Percentiles rank a stretch among this genome's conserved stretches.
Evolutionary conservation across 805 yeast genomes (phyloP).

Genomic region (Metschnikowia vanudenii): DNA sequence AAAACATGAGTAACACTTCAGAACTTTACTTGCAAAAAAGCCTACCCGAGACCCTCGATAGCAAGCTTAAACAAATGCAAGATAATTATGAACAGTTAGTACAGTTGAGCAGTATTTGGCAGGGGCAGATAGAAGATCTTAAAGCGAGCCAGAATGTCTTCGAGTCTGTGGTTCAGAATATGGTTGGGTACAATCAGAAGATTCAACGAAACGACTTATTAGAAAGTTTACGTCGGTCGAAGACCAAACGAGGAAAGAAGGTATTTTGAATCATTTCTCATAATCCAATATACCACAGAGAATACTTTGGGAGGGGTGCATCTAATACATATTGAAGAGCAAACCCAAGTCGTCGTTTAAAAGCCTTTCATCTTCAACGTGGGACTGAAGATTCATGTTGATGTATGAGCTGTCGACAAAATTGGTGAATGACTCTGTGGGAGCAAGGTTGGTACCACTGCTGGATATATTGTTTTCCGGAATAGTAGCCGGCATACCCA

Average conservation of each 20-base stretch:
- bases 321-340: conserved; percentile 11
- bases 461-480: conserved; percentile 9
- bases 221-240: conserved; percentile 32
- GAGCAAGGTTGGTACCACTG: conserved; percentile 7
- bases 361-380: conserved; percentile 16
- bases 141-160: conserved; percentile 69
- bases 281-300: too few relatives aligned
- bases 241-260: conserved; percentile 21
- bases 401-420: conserved; percentile 42
- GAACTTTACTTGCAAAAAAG: conserved; percentile 25
- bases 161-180: conserved; percentile 83
- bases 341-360: conserved; percentile 20
- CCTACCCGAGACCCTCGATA: conserved; percentile 26
- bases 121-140: conserved; percentile 46
- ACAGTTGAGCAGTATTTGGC: conserved; percentile 47
- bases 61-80: conserved; percentile 36
- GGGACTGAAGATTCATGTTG: conserved; percentile 41
- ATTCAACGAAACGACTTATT: conserved; percentile 51
- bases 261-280: conserved; percentile 7
- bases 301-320: not conserved
- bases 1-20: conserved; percentile 33
- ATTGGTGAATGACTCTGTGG: conserved; percentile 28
- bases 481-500: conserved; percentile 7
- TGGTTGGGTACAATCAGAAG: conserved; percentile 88
- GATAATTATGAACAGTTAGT: conserved; percentile 28